Base-by-base conservation (phyloP, 495 filamentous ascomycete species). In the Niebla homalea region DNA sequence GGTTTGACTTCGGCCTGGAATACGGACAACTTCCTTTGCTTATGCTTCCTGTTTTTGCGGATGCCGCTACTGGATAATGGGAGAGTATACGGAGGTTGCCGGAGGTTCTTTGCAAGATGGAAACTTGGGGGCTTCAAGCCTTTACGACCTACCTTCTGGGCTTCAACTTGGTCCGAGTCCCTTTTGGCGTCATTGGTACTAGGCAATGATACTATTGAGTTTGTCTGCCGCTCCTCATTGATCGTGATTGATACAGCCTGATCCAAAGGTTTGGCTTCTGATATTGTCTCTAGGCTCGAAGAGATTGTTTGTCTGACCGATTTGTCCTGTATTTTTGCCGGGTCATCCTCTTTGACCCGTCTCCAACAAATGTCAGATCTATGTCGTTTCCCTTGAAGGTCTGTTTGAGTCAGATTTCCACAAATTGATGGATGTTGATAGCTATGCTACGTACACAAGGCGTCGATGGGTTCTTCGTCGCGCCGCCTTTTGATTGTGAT, bases 401-500 rank as follows among this genome's bases (percentile, higher is more conserved):
- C 56, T 58, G 36, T 16, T 14, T 10, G 3, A 35, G 36, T 21
- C 20, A n/a, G 11, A 23, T 35, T 16, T 20, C 22, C 10, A 32
- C 29, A 7, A 0, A 32, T n/a, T n/a, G n/a, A n/a, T n/a, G n/a
- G 14, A 10, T 32, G 29, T 32, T 32, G 3, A 32, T 11, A 32
- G 29, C 25, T 26, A 37, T 18, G 19, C 25, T 54, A 60, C 72
- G 54, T 71, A 78, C 74, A 78, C 50, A 78, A 61, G 26, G 70
- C 69, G 40, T 78, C 74, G 12, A 76, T 68, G 5, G 75, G 74
- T 20, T 77, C 75, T 52, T 78, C 75, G 39, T 74, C 72, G 19
- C 71, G 70, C n/a, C 71, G 71, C 18, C 75, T 67, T 59, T 78
- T 78, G 59, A 78, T 72, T 8, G 68, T 71, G 39, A 78, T 73